Evolutionary conservation across 2,329 filamentous ascomycete genomes (phyloP).

Genomic region (Zalaria obscura): DNA sequence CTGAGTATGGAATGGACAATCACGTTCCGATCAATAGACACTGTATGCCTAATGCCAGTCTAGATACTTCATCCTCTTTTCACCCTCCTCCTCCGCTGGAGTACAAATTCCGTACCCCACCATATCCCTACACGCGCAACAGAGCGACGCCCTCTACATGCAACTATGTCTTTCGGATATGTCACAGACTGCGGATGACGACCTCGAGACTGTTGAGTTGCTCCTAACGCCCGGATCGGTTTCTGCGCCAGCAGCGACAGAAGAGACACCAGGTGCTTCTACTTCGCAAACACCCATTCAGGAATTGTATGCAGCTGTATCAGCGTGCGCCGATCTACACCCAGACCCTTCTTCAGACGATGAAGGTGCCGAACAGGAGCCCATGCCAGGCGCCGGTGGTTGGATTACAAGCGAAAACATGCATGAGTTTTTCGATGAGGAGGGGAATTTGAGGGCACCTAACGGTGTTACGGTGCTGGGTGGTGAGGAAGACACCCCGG

Average conservation of each 20-base stretch:
- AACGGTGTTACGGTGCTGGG: slow-evolving; percentile 50
- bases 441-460: slow-evolving; percentile 67
- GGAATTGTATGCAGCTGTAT: slow-evolving; percentile 54
- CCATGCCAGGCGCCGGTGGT: slow-evolving; percentile 58
- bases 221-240: slow-evolving; percentile 41
- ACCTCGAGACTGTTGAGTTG: slow-evolving; percentile 50
- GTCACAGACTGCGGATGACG: slow-evolving; percentile 45
- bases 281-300: slow-evolving; percentile 10
- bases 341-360: slow-evolving; percentile 49
- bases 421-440: slow-evolving; percentile 64
- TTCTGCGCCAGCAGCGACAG: slow-evolving; percentile 8
- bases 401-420: slow-evolving; percentile 93
- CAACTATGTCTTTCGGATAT: slow-evolving; percentile 50
- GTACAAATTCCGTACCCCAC: slow-evolving; percentile 59
- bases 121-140: slow-evolving; percentile 63
- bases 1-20: slow-evolving; percentile 19
- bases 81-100: slow-evolving; percentile 41
- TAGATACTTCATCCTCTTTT: slow-evolving; percentile 51
- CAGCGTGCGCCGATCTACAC: slow-evolving; percentile 61
- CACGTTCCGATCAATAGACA: neutral
- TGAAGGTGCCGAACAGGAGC: slow-evolving; percentile 31
- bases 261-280: slow-evolving; percentile 7
- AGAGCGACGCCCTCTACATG: slow-evolving; percentile 50
- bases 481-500: slow-evolving; percentile 30
- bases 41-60: neutral